Conservation (phyloP, 202 grass and related monocot genomes). For the Bolboschoenoplectus hybrid region DNA sequence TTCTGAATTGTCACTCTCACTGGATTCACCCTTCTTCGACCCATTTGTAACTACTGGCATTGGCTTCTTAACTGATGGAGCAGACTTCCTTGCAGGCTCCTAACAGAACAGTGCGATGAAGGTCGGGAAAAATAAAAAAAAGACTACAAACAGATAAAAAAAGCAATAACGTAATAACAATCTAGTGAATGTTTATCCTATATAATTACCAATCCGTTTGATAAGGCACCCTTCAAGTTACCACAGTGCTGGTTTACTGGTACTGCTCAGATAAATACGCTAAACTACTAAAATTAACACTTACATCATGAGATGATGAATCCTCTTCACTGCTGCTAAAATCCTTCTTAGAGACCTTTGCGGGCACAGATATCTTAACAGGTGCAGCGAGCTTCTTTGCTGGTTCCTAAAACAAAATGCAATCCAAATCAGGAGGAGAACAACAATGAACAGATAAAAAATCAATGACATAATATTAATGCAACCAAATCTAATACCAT, state of each 20-base stretch:
- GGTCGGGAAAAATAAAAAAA: background rate
- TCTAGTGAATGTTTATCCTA: background rate
- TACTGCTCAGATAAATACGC: background rate
- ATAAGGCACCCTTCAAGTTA: conserved; percentile 38
- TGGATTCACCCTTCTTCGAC: conserved; percentile 55
- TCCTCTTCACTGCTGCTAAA: too few species aligned
- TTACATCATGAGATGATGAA: too few species aligned
- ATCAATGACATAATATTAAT: background rate
- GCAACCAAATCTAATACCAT: background rate
- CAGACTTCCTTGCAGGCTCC: conserved; percentile 27
- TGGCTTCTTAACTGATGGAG: conserved; percentile 14
- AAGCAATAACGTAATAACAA: background rate
- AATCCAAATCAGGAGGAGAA: background rate
- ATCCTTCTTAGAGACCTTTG: too few species aligned
- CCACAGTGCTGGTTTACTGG: background rate
- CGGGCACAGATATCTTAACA: conserved; percentile 16
- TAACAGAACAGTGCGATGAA: background rate
- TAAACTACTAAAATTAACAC: too few species aligned
- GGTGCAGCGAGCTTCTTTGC: conserved; percentile 55
- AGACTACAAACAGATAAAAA: background rate
- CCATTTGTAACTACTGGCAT: conserved; percentile 41
- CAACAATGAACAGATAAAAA: background rate
- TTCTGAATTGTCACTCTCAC: conserved; percentile 51
- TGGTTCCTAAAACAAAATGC: conserved; percentile 36
- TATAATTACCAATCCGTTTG: background rate